These are phyloP conservation scores for Sclerotinia borealis DNA, from an alignment of 2,329 filamentous ascomycete species.

Conservation along the genomic window DNA sequence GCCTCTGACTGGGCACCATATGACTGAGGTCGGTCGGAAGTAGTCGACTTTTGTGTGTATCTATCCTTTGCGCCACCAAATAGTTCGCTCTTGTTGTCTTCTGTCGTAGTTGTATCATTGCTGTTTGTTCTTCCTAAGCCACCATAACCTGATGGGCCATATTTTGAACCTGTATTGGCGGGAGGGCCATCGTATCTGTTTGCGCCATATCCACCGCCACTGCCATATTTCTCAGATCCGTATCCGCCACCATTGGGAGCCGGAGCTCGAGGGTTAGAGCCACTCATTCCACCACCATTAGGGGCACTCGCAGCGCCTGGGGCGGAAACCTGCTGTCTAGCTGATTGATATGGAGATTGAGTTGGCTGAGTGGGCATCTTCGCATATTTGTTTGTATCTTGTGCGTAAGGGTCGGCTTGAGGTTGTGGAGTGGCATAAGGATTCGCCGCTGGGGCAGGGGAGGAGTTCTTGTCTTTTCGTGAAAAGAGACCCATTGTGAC, in stretches of 20 bases:
- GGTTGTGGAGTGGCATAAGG: slow-evolving; percentile 31
- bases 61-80: slow-evolving; percentile 42
- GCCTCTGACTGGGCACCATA: slow-evolving; percentile 24
- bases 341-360: slow-evolving; percentile 24
- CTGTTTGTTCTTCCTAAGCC: slow-evolving; percentile 46
- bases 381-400: slow-evolving; percentile 50
- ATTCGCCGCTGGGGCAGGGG: slow-evolving; percentile 35
- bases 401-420: slow-evolving; percentile 51
- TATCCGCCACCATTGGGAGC: slow-evolving; percentile 40
- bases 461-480: slow-evolving; percentile 42
- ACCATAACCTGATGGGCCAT: slow-evolving; percentile 54
- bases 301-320: slow-evolving; percentile 23
- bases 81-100: slow-evolving; percentile 55
- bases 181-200: slow-evolving; percentile 46
- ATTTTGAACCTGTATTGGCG: slow-evolving; percentile 33
- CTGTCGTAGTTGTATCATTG: slow-evolving; percentile 37
- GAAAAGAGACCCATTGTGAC: slow-evolving; percentile 39
- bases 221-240: slow-evolving; percentile 48
- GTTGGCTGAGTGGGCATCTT: slow-evolving; percentile 37
- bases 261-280: slow-evolving; percentile 17
- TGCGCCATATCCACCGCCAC: slow-evolving; percentile 44
- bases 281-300: slow-evolving; percentile 16
- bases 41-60: slow-evolving; percentile 27
- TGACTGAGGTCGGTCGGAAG: slow-evolving; percentile 24
- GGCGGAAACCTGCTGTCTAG: slow-evolving; percentile 25